Conservation (phyloP, 2,329 filamentous ascomycete species). For the Ophioceras dolichostomum region DNA sequence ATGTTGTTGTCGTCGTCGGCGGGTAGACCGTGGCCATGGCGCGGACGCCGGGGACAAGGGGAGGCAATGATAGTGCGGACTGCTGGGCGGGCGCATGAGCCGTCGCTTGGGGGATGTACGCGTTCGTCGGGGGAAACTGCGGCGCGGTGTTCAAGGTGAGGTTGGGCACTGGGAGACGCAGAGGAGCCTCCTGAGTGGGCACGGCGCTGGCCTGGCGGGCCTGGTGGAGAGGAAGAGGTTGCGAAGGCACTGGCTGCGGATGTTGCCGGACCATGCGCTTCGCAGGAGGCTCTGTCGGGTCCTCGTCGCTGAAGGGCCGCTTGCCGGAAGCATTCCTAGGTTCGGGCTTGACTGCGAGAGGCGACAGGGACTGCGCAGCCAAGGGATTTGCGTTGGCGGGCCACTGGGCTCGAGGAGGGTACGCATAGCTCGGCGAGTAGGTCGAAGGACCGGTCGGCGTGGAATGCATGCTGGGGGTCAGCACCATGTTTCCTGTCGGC, state of each 20-base stretch:
- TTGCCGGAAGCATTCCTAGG: constrained; percentile 29
- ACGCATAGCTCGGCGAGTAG: constrained; percentile 26
- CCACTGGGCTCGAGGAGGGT: neutral
- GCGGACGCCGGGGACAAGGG: constrained; percentile 47
- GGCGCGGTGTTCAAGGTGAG: constrained; percentile 50
- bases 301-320: constrained; percentile 34
- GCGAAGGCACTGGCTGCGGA: constrained; percentile 8
- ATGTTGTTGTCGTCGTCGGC: constrained; percentile 30
- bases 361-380: constrained; percentile 32
- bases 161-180: constrained; percentile 54
- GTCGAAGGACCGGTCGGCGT: constrained; percentile 20
- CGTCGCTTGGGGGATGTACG: constrained; percentile 3
- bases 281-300: constrained; percentile 38
- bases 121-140: neutral
- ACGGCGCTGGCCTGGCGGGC: no score
- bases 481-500: constrained; percentile 26
- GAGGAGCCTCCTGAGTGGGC: constrained; percentile 3
- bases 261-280: constrained; percentile 28
- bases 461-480: constrained; percentile 18
- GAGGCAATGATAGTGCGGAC: constrained; percentile 44
- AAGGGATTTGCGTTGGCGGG: constrained; percentile 16
- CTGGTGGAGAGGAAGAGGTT: neutral
- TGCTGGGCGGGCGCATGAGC: constrained; percentile 10
- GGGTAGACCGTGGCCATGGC: constrained; percentile 71
- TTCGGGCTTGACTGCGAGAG: constrained; percentile 33